Evolutionary conservation across 2,329 filamentous ascomycete genomes (phyloP).

Genomic region (Clarireedia homoeocarpa): DNA sequence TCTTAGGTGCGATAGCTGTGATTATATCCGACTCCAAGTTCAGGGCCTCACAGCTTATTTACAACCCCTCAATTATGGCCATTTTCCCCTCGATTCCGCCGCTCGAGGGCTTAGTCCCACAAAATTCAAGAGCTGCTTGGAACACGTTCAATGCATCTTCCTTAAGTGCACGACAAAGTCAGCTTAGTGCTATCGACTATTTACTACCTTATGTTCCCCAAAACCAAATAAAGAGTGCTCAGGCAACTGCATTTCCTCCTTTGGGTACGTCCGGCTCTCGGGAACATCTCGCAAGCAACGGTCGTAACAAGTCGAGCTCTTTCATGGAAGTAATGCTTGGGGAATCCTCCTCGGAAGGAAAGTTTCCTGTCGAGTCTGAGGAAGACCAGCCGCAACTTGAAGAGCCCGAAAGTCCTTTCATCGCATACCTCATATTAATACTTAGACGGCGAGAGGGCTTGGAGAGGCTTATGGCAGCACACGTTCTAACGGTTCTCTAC

Average conservation of each 20-base stretch:
- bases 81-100: slow-evolving; percentile 50
- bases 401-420: slow-evolving; percentile 60
- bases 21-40: slow-evolving; percentile 75
- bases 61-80: slow-evolving; percentile 60
- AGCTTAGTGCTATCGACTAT: slow-evolving; percentile 53
- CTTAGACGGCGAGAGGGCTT: slow-evolving; percentile 49
- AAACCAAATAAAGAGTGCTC: slow-evolving; percentile 32
- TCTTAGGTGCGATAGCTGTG: slow-evolving; percentile 69
- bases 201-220: slow-evolving; percentile 51
- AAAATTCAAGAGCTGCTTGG: slow-evolving; percentile 43
- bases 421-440: slow-evolving; percentile 65
- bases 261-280: slow-evolving; percentile 37
- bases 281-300: slow-evolving; percentile 29
- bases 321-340: background rate
- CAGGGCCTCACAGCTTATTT: slow-evolving; percentile 63
- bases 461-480: slow-evolving; percentile 60
- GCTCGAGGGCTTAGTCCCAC: slow-evolving; percentile 42
- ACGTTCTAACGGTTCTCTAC: slow-evolving; percentile 61
- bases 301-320: slow-evolving; percentile 13
- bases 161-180: slow-evolving; percentile 27
- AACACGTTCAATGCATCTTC: slow-evolving; percentile 46
- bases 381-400: slow-evolving; percentile 36
- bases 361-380: slow-evolving; percentile 2
- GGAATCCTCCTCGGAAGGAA: background rate
- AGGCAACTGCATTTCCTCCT: slow-evolving; percentile 45